A percentile compares a stretch with the other conserved stretches of the same genome.
Evolutionary conservation across 1,284 basidiomycete species (phyloP).

Genomic region (Trichosporon sp.): DNA sequence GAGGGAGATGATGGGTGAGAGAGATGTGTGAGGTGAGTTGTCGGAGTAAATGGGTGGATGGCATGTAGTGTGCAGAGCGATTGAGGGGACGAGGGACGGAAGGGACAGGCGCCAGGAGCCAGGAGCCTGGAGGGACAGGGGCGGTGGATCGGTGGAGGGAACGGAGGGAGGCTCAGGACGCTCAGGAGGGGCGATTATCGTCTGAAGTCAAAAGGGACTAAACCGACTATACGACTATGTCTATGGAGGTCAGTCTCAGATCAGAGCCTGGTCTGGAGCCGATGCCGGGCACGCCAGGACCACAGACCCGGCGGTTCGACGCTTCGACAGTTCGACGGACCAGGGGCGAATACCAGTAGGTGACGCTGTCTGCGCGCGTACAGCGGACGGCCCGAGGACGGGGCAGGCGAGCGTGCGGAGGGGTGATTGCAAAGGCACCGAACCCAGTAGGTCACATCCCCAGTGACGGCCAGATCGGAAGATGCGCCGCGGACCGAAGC

Average conservation of each 20-base stretch:
- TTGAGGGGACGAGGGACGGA: conserved; percentile 15
- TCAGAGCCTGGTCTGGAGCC: neutral
- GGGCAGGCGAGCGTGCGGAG: conserved; percentile 1
- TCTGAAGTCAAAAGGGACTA: conserved; percentile 9
- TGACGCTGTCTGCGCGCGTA: neutral
- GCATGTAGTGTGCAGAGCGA: conserved; percentile 1
- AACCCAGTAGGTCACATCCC: conserved; percentile 8
- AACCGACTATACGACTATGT: conserved; percentile 13
- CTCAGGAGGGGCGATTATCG: conserved; percentile 11
- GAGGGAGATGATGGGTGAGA: conserved; percentile 14
- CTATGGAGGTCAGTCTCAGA: conserved; percentile 14
- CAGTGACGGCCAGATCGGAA: neutral
- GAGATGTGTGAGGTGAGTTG: conserved; percentile 19
- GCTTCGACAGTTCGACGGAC: neutral
- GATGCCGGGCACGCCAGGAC: neutral
- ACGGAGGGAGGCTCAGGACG: neutral
- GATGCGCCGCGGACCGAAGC: neutral
- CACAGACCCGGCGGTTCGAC: conserved; percentile 2
- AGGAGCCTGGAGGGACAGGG: conserved; percentile 15
- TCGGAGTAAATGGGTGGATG: conserved; percentile 21
- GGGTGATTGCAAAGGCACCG: conserved; percentile 10
- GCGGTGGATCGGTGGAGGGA: conserved; percentile 6
- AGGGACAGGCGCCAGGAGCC: conserved; percentile 13
- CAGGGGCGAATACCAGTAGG: neutral
- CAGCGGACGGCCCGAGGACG: neutral